Percentiles rank a stretch among this genome's conserved stretches.
Conservation (phyloP, 2,329 filamentous ascomycete species). For the Hawksworthiomyces lignivorus region DNA sequence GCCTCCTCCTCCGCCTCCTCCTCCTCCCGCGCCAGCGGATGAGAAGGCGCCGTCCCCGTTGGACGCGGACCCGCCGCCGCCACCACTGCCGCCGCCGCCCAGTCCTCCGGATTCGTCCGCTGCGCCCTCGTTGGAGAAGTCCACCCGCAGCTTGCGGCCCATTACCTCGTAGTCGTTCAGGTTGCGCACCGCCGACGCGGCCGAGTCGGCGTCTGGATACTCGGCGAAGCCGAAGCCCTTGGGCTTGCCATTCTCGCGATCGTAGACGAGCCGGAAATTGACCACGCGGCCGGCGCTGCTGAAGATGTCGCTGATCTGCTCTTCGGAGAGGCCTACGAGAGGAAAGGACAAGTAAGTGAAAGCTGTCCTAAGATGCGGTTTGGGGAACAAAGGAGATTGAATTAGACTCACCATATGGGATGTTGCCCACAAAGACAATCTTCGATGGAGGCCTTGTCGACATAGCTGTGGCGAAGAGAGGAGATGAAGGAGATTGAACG, state of each 20-base stretch:
- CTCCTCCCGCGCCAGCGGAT: slow-evolving; percentile 21
- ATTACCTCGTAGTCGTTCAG: slow-evolving; percentile 93
- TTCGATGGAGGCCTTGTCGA: slow-evolving; percentile 68
- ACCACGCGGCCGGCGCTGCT: slow-evolving; percentile 82
- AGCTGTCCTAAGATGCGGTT: neutral
- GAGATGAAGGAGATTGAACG: too few relatives aligned
- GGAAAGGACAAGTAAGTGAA: neutral
- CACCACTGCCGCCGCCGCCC: neutral
- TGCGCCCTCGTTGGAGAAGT: slow-evolving; percentile 86
- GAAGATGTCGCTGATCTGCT: slow-evolving; percentile 92
- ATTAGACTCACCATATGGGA: slow-evolving; percentile 60
- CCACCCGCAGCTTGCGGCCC: slow-evolving; percentile 87
- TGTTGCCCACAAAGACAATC: slow-evolving; percentile 80
- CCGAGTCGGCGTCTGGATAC: slow-evolving; percentile 80
- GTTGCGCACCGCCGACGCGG: slow-evolving; percentile 89
- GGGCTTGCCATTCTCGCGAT: slow-evolving; percentile 86
- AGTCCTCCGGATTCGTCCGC: neutral
- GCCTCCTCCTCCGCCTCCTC: neutral
- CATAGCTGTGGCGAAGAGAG: slow-evolving; percentile 33
- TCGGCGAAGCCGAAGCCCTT: slow-evolving; percentile 97
- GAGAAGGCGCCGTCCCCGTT: slow-evolving; percentile 22
- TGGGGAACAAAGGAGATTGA: neutral
- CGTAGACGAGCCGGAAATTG: slow-evolving; percentile 89
- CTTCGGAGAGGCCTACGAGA: slow-evolving; percentile 80
- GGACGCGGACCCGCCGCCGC: neutral